Evolutionary conservation across 352 stramenopile genomes (phyloP), one percentile per base, ranked within the genome.

Genomic region (Pythium myriotylum): DNA sequence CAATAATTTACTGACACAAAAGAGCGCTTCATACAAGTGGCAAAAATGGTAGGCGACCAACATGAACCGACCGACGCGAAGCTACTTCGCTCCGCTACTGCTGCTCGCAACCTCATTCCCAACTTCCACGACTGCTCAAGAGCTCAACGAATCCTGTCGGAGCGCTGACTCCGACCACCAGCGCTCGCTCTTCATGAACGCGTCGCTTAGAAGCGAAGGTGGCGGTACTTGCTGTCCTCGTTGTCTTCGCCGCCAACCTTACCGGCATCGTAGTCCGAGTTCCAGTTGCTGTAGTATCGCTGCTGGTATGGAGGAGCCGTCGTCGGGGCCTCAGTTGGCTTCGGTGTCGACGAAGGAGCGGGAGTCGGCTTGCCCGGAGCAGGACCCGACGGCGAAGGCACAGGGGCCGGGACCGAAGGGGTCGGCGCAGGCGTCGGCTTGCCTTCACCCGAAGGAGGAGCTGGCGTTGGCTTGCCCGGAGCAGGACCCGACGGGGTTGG

Each of bases 131-230:
- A 24, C n/a, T 26, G 20, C 20, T 24, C 8, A 16, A 20, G 41
- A 13, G 41, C 20, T 20, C 8, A 19, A 27, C 41, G 13, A 24
- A 20, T 20, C 4, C n/a, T 20, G 20, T 20, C 41, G 20, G 45
- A 23, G 9, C 22, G 24, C 45, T 52, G 45, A 52, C 45, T 52
- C 14, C 45, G 45, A 37, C 24, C 45, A 37, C 45, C 45, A 52
- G 45, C 45, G 24, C n/a, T 24, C n/a, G n/a, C 41, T 4, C 41
- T 48, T 19, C 16, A 23, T 26, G n/a, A 20, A 14, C 41, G 20
- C 6, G 24, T 35, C 16, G 45, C 45, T 52, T 52, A 52, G 45
- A 52, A 52, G 45, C 45, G 45, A 23, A 52, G 45, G 45, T 52
- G 45, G 45, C 45, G 45, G 45, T 52, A 52, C 22, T 52, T 23